phyloP scores from a whole-genome alignment of 1,284 basidiomycete genomes.

The Boletus semigastroideus region DNA sequence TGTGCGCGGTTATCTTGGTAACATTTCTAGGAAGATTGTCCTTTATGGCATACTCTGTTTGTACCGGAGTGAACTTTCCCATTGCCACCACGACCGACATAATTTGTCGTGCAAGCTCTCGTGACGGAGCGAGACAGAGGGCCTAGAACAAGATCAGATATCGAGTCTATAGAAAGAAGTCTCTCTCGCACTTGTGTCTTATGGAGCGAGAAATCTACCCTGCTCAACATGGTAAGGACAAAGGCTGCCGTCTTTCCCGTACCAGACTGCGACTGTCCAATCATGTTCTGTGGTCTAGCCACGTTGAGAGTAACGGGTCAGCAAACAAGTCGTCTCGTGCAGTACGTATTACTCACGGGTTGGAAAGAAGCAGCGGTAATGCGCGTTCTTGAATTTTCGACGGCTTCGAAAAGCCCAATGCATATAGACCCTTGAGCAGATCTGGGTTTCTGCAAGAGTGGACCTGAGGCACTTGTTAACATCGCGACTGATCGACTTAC shows the following conservation, averaged over 20 bases:
- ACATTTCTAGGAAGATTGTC: constrained; percentile 71
- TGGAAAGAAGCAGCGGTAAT: constrained; percentile 84
- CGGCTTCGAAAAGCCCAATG: constrained; percentile 96
- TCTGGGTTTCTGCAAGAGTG: constrained; percentile 67
- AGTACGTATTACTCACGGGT: constrained; percentile 66
- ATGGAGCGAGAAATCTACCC: constrained; percentile 82
- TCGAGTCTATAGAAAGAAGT: background rate
- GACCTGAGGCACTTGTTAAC: constrained; percentile 9
- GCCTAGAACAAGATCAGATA: constrained; percentile 51
- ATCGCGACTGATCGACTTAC: constrained; percentile 49
- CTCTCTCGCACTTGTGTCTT: constrained; percentile 72
- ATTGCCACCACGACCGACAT: constrained; percentile 93
- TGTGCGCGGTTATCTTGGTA: constrained; percentile 80
- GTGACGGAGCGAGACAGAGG: constrained; percentile 90
- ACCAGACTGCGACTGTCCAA: constrained; percentile 98
- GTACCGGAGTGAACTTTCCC: constrained; percentile 93
- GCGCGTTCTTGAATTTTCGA: constrained; percentile 99
- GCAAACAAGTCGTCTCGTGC: background rate
- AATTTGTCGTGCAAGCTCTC: constrained; percentile 97
- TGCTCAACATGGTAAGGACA: constrained; percentile 94
- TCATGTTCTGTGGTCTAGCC: constrained; percentile 93
- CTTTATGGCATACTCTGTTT: constrained; percentile 94
- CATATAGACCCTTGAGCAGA: constrained; percentile 94
- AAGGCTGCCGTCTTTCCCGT: constrained; percentile 99
- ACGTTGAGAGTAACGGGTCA: constrained; percentile 8